phyloP scores from a whole-genome alignment of 805 yeast genomes.

The Metschnikowia dekortorum region DNA sequence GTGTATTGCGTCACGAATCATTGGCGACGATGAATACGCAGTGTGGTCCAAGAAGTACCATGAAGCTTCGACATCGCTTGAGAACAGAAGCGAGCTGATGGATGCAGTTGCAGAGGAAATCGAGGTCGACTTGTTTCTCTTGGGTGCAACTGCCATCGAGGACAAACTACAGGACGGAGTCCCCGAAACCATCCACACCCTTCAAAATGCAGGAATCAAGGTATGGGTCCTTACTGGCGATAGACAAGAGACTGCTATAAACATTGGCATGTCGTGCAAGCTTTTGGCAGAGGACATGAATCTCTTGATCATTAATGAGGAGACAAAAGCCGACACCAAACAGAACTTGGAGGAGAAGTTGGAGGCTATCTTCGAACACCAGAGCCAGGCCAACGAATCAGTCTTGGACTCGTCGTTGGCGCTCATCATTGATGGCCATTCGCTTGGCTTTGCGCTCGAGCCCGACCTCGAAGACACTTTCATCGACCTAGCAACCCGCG shows the following conservation, averaged over 20 bases:
- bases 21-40: constrained; percentile 72
- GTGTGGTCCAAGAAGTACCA: constrained; percentile 65
- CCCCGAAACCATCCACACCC: constrained; percentile 92
- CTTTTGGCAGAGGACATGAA: constrained; percentile 95
- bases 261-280: constrained; percentile 97
- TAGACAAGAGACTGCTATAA: constrained; percentile 96
- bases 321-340: constrained; percentile 68
- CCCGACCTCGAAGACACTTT: constrained; percentile 72
- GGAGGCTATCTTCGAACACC: constrained; percentile 64
- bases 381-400: constrained; percentile 61
- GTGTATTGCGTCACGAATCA: constrained; percentile 82
- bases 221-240: constrained; percentile 99
- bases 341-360: constrained; percentile 71
- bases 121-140: constrained; percentile 69
- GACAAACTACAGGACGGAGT: constrained; percentile 98
- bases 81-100: constrained; percentile 65
- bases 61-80: constrained; percentile 78
- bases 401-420: constrained; percentile 66
- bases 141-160: constrained; percentile 98
- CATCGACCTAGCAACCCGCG: constrained; percentile 73
- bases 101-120: constrained; percentile 88
- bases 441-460: constrained; percentile 81
- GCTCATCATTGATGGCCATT: constrained; percentile 89
- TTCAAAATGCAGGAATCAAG: constrained; percentile 95
- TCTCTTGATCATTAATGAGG: constrained; percentile 83